phyloP scores from a whole-genome alignment of 768 basidiomycete genomes.

The Dioszegia aurantiaca region DNA sequence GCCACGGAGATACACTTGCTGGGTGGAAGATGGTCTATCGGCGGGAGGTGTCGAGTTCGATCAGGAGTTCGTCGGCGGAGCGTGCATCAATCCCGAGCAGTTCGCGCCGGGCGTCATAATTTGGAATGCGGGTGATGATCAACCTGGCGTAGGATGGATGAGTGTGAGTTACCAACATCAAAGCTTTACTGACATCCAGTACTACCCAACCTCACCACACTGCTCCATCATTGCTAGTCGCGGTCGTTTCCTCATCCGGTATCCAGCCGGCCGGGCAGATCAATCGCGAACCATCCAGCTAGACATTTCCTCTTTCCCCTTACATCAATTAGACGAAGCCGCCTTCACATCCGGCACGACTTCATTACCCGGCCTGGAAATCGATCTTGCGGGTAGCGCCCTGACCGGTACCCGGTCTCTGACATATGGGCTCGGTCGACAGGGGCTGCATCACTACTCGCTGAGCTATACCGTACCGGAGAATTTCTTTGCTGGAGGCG shows the following conservation, averaged over 20 bases:
- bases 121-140: slow-evolving; percentile 20
- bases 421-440: not conserved
- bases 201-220: slow-evolving; percentile 14
- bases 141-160: slow-evolving; percentile 20
- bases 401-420: not conserved
- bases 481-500: not conserved
- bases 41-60: slow-evolving; percentile 23
- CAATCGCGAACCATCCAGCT: slow-evolving; percentile 7
- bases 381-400: slow-evolving; percentile 16
- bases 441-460: slow-evolving; percentile 7
- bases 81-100: slow-evolving; percentile 8
- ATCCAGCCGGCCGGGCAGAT: slow-evolving; percentile 7
- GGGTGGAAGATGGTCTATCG: slow-evolving; percentile 21
- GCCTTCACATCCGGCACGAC: not conserved
- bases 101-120: slow-evolving; percentile 24
- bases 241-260: slow-evolving; percentile 3
- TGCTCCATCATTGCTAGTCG: slow-evolving; percentile 11
- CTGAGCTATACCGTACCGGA: slow-evolving; percentile 8
- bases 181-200: not conserved
- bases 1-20: slow-evolving; percentile 21
- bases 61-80: slow-evolving; percentile 17
- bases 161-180: slow-evolving; percentile 11
- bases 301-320: slow-evolving; percentile 13
- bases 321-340: slow-evolving; percentile 6
- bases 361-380: slow-evolving; percentile 22